A percentile compares a stretch with the other conserved stretches of the same genome.
phyloP scores from a whole-genome alignment of 495 filamentous ascomycete species.

The Penicillium lividum region DNA sequence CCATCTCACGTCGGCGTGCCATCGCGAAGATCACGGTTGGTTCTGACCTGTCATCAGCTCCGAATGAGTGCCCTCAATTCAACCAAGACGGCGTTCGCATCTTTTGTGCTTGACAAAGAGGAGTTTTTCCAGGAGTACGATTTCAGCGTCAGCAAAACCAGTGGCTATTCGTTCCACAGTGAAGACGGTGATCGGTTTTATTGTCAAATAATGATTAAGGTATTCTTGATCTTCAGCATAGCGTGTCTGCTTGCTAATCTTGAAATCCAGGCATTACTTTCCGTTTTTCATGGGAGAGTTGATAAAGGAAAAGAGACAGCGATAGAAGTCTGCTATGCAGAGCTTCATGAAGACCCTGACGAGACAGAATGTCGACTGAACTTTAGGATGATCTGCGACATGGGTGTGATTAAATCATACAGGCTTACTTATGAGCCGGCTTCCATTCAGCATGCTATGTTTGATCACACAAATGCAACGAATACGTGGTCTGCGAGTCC shows the following conservation, averaged over 20 bases:
- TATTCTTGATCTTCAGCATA: conserved; percentile 19
- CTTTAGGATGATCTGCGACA: conserved; percentile 79
- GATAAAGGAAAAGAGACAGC: conserved; percentile 74
- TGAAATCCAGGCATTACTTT: conserved; percentile 61
- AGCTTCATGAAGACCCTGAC: conserved; percentile 70
- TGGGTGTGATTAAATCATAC: conserved; percentile 91
- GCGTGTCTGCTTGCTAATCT: background rate
- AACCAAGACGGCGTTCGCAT: conserved; percentile 90
- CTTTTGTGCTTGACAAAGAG: conserved; percentile 69
- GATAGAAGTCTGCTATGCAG: conserved; percentile 85
- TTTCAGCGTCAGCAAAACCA: conserved; percentile 23
- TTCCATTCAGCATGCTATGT: conserved; percentile 81
- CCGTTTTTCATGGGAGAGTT: conserved; percentile 68
- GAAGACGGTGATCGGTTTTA: conserved; percentile 55
- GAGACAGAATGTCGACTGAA: conserved; percentile 76
- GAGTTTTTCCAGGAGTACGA: conserved; percentile 82
- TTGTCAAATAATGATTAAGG: conserved; percentile 75
- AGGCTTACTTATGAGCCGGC: conserved; percentile 86
- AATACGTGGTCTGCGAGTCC: conserved; percentile 82
- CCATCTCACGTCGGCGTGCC: background rate
- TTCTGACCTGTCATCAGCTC: conserved; percentile 52
- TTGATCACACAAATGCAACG: conserved; percentile 65
- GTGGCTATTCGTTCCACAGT: conserved; percentile 10
- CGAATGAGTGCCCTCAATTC: conserved; percentile 81
- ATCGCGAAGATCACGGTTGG: background rate